Evolutionary conservation across 495 filamentous ascomycete genomes (phyloP).

Genomic region (Friedmanniomyces simplex): DNA sequence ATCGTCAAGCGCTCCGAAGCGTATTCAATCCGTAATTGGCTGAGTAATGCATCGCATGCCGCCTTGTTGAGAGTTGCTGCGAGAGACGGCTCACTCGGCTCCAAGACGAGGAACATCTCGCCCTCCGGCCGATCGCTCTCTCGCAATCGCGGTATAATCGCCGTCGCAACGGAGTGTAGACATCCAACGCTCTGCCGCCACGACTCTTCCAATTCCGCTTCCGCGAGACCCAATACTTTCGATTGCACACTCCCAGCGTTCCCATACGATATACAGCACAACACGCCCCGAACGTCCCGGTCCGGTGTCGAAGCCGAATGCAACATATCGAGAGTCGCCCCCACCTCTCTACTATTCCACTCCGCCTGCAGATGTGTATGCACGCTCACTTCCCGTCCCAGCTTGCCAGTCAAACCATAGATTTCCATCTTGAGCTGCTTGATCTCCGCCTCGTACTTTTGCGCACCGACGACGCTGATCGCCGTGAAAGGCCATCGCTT

Average conservation of each 20-base stretch:
- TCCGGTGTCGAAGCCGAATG: background rate
- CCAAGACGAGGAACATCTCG: background rate
- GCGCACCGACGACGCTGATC: constrained; percentile 1
- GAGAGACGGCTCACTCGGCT: background rate
- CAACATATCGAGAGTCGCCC: background rate
- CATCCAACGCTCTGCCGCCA: constrained; percentile 9
- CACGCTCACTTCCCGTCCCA: constrained; percentile 10
- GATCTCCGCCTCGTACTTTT: constrained; percentile 1
- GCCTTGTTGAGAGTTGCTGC: background rate
- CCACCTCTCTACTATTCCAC: background rate
- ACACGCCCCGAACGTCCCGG: background rate
- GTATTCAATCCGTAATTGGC: background rate
- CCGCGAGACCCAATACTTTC: background rate
- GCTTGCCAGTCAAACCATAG: constrained; percentile 14
- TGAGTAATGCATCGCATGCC: constrained; percentile 3
- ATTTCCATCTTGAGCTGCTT: constrained; percentile 20
- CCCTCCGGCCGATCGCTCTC: background rate
- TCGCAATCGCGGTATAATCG: background rate
- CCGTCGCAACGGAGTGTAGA: constrained; percentile 7
- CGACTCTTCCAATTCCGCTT: background rate
- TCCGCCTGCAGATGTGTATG: background rate
- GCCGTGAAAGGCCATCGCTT: background rate
- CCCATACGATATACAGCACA: constrained; percentile 6
- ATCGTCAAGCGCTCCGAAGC: background rate
- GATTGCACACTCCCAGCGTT: background rate